A percentile compares a stretch with the other conserved stretches of the same genome.
phyloP scores from a whole-genome alignment of 306 rosid species.

The Purshia tridentata region DNA sequence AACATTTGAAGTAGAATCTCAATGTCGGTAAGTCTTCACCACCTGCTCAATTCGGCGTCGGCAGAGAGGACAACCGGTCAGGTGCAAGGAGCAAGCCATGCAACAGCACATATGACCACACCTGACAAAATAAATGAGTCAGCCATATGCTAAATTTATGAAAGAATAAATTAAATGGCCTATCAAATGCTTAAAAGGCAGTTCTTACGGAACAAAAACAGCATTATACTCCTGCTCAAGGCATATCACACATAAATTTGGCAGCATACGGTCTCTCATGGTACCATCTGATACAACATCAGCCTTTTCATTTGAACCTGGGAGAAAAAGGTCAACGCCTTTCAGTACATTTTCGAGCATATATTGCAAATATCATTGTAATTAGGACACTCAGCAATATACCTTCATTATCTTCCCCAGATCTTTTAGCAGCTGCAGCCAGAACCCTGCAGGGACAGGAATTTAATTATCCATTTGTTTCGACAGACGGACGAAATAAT shows the following conservation, averaged over 20 bases:
- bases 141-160: conserved; percentile 16
- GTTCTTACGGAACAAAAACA: conserved; percentile 94
- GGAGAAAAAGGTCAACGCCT: conserved; percentile 18
- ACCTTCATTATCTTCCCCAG: conserved; percentile 77
- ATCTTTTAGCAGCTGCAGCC: conserved; percentile 88
- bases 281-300: conserved; percentile 51
- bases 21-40: conserved; percentile 94
- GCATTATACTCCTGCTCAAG: conserved; percentile 92
- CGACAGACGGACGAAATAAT: neutral
- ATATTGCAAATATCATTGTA: conserved; percentile 11
- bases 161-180: neutral
- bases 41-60: conserved; percentile 78
- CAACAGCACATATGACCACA: conserved; percentile 99
- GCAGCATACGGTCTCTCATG: conserved; percentile 70
- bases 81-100: conserved; percentile 72
- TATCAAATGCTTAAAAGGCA: neutral
- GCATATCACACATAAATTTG: conserved; percentile 94
- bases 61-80: conserved; percentile 92
- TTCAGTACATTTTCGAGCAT: conserved; percentile 19
- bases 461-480: conserved; percentile 8
- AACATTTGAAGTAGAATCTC: conserved; percentile 25
- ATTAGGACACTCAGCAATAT: conserved; percentile 14
- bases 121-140: conserved; percentile 45
- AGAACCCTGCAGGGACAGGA: conserved; percentile 72
- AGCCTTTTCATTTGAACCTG: conserved; percentile 56